phyloP scores from a whole-genome alignment of 2,329 filamentous ascomycete species.

The Diaporthe vexans region DNA sequence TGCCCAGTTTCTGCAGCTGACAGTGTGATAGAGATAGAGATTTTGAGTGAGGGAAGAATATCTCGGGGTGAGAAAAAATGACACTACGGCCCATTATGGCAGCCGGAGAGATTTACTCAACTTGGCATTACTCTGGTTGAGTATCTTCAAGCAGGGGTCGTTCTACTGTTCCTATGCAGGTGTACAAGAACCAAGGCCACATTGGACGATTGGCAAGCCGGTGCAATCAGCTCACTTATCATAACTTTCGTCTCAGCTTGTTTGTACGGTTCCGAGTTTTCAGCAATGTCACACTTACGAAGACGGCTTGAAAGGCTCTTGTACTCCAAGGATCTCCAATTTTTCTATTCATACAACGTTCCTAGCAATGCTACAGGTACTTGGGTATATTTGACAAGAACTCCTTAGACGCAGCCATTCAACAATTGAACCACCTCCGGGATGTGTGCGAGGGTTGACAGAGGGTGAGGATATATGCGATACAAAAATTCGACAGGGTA shows the following conservation, averaged over 20 bases:
- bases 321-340: neutral
- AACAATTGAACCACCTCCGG: neutral
- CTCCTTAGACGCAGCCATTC: neutral
- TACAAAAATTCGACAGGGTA: no score
- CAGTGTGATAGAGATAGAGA: neutral
- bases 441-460: neutral
- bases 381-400: neutral
- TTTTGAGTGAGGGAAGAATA: neutral
- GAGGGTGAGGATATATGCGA: no score
- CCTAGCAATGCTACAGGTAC: neutral
- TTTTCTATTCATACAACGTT: neutral
- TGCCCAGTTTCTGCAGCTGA: conserved; percentile 14
- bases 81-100: neutral
- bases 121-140: neutral
- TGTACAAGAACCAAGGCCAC: no score
- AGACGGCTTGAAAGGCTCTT: neutral
- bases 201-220: no score
- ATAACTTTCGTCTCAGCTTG: no score
- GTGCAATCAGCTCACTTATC: no score
- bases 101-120: neutral
- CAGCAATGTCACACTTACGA: neutral
- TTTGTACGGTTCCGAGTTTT: no score
- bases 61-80: neutral
- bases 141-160: no score
- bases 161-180: no score